Conservation (phyloP, 78 protist species). For the Dictyostelium intermedium region DNA sequence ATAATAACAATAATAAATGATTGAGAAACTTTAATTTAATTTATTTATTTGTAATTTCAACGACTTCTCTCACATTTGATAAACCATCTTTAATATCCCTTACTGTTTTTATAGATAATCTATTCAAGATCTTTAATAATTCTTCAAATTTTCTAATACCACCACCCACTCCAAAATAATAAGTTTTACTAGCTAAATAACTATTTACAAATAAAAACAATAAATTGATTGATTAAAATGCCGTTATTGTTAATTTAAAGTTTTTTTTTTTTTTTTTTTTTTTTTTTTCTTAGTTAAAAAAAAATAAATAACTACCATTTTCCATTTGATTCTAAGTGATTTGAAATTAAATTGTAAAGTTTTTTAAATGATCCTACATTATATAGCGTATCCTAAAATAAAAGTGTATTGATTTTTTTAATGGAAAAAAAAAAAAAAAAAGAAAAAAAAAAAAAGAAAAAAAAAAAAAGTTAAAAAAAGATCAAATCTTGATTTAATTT, state of each 20-base stretch:
- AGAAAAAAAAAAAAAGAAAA: too few species aligned
- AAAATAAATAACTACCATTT: slow-evolving; percentile 18
- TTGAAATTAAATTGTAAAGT: slow-evolving; percentile 8
- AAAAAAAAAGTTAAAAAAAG: not conserved
- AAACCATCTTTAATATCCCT: slow-evolving; percentile 45
- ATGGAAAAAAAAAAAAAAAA: too few species aligned
- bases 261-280: too few species aligned
- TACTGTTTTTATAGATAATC: slow-evolving; percentile 7
- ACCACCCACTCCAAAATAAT: slow-evolving; percentile 76
- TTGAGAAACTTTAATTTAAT: not conserved
- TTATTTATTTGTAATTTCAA: slow-evolving; percentile 8
- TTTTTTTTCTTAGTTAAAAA: too few species aligned
- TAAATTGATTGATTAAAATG: not conserved
- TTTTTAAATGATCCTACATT: slow-evolving; percentile 39
- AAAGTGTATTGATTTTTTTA: too few species aligned
- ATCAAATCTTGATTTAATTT: not conserved
- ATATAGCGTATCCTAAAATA: slow-evolving; percentile 39
- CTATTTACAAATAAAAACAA: not conserved
- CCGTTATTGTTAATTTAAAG: too few species aligned
- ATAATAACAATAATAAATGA: not conserved
- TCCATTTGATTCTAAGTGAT: slow-evolving; percentile 31
- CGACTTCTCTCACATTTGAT: slow-evolving; percentile 61
- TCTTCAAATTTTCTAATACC: slow-evolving; percentile 43
- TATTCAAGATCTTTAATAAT: not conserved
- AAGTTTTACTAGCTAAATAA: slow-evolving; percentile 45